Evolutionary conservation across 164 flowering plant genomes (phyloP), one percentile per base, ranked within the genome.

Genomic region (Macadamia integrifolia): DNA sequence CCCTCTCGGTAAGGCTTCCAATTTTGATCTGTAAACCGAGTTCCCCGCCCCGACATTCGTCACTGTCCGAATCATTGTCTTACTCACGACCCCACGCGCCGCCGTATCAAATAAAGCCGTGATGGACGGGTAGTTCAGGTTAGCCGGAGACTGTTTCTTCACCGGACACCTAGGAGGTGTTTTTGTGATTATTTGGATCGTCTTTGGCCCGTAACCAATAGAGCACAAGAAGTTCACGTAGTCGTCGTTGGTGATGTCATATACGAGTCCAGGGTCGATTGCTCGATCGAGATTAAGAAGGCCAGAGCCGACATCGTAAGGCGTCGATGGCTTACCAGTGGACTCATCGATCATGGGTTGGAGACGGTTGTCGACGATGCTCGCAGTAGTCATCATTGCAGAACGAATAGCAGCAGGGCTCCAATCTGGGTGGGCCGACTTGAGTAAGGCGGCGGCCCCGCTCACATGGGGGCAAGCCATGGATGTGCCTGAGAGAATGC

Each of bases 401-500:
- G n/a, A n/a, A n/a, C n/a, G n/a, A n/a, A n/a, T n/a, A n/a, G n/a
- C n/a, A n/a, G n/a, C n/a, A n/a, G n/a, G n/a, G 90, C 84, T 83
- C 97, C 97, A 91, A 66, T 84, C 83, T 0, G 89, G 93, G 62
- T 89, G 91, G 0, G 90, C 86, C 0, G 91, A 86, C 66, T 91
- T 91, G 0, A 91, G 88, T 74, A 91, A 74, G 0, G 97, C 97
- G 1, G 97, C 95, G 2, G 91, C 93, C 2, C 97, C 97, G 42
- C 92, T 82, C 0, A 91, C 94, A 72, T 91, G 97, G 6, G 93
- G 95, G 67, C 87, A 82, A 17, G 95, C 86, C 95, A 91, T 91
- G 0, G 97, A 91, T 1, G 97, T 91, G 5, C 97, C 97, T 0
- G 97, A 89, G 6, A 89, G 66, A 23, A 91, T 91, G 76, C 87